phyloP scores from a whole-genome alignment of 2,329 filamentous ascomycete genomes.

The Kalmusia sp. region DNA sequence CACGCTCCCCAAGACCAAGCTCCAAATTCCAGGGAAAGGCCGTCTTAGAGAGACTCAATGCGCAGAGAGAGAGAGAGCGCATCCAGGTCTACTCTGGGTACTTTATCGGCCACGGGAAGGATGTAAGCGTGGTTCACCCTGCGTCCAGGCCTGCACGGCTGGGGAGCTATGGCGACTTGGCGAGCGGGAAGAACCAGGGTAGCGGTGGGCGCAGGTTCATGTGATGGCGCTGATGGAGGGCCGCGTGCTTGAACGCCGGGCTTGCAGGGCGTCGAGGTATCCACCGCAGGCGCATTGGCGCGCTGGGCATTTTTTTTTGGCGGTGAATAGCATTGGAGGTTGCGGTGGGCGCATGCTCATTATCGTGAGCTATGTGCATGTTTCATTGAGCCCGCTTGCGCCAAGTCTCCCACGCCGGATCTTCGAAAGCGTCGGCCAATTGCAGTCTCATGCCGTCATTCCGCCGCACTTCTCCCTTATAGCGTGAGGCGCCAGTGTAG shows the following conservation, averaged over 20 bases:
- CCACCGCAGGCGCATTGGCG: no score
- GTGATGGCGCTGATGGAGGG: background rate
- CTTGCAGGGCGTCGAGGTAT: no score
- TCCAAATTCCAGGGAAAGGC: no score
- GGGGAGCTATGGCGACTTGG: conserved; percentile 1
- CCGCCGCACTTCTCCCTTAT: no score
- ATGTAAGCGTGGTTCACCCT: background rate
- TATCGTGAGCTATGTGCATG: background rate
- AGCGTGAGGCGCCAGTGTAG: no score
- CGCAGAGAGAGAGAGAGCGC: background rate
- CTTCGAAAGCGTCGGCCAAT: background rate
- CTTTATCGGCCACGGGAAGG: conserved; percentile 3
- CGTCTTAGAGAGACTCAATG: background rate
- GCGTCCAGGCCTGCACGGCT: conserved; percentile 2
- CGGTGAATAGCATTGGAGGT: background rate
- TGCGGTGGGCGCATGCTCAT: conserved; percentile 5
- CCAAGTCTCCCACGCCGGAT: no score
- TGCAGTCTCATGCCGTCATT: no score
- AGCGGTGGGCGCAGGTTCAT: background rate
- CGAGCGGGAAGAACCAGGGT: conserved; percentile 5
- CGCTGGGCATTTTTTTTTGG: background rate
- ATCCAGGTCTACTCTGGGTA: conserved; percentile 1
- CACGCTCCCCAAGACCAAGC: background rate
- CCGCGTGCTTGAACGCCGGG: no score
- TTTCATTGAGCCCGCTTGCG: no score